These are phyloP conservation scores for Fusarium cicatricum DNA, from an alignment of 2,329 filamentous ascomycete genomes.

Conservation along the genomic window DNA sequence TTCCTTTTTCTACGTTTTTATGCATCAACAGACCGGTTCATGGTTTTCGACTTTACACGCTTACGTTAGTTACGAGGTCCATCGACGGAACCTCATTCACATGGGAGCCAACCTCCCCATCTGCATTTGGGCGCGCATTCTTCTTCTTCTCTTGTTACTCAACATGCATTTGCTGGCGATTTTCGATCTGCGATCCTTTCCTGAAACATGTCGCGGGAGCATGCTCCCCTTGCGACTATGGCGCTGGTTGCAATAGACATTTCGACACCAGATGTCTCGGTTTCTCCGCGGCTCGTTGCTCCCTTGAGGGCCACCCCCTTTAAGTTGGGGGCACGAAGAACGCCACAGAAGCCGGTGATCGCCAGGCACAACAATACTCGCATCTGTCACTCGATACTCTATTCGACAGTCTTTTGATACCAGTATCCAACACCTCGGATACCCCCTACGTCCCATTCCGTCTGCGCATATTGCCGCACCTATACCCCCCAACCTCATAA, in stretches of 20 bases:
- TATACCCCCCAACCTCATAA: constrained; percentile 38
- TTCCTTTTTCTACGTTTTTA: constrained; percentile 34
- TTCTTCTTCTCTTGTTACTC: constrained; percentile 28
- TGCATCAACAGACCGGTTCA: constrained; percentile 34
- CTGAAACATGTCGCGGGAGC: constrained; percentile 37
- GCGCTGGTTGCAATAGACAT: constrained; percentile 35
- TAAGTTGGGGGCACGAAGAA: constrained; percentile 8
- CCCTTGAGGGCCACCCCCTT: constrained; percentile 7
- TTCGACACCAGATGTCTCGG: constrained; percentile 34
- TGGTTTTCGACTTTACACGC: constrained; percentile 30
- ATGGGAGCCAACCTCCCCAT: constrained; percentile 26
- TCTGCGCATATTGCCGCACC: constrained; percentile 40
- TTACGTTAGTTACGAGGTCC: constrained; percentile 31
- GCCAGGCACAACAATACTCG: constrained; percentile 14
- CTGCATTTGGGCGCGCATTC: constrained; percentile 37
- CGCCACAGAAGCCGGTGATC: constrained; percentile 17
- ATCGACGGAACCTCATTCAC: constrained; percentile 30
- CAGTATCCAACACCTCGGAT: constrained; percentile 36
- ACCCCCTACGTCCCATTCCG: constrained; percentile 24
- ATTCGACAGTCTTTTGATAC: constrained; percentile 39
- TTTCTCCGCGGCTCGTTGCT: constrained; percentile 13
- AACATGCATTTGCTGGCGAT: constrained; percentile 34
- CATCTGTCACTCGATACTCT: constrained; percentile 30
- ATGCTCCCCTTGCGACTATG: constrained; percentile 24
- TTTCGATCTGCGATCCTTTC: constrained; percentile 28